phyloP scores from a whole-genome alignment of 2,329 filamentous ascomycete genomes.

The Colletotrichum aenigma region DNA sequence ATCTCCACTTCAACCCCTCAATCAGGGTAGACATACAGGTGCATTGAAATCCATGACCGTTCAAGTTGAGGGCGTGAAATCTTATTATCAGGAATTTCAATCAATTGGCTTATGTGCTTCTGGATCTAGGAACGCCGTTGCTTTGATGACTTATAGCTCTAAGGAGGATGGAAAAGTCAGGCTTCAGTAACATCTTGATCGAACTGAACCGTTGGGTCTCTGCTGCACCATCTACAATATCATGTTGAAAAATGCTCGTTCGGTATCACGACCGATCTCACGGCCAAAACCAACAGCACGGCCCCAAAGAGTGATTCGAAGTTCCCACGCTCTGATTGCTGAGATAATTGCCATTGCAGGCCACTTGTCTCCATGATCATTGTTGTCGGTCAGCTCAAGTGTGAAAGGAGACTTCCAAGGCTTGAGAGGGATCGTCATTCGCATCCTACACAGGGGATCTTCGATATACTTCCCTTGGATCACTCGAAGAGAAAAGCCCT shows the following conservation, averaged over 20 bases:
- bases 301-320: background rate
- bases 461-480: background rate
- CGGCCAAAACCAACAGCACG: background rate
- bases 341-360: background rate
- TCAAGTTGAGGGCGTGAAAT: background rate
- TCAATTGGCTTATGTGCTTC: background rate
- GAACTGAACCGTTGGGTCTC: background rate
- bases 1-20: background rate
- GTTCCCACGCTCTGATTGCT: background rate
- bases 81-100: background rate
- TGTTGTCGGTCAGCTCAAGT: background rate
- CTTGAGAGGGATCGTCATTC: background rate
- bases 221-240: background rate
- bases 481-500: background rate
- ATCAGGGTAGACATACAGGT: background rate
- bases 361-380: background rate
- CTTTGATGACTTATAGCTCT: background rate
- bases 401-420: background rate
- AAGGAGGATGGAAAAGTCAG: background rate
- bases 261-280: background rate
- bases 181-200: fast-evolving
- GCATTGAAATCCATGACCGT: background rate
- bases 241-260: background rate
- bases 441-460: background rate
- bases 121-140: background rate